Base-by-base conservation (phyloP, 306 rosid species). In the Hippophae tibetana region DNA sequence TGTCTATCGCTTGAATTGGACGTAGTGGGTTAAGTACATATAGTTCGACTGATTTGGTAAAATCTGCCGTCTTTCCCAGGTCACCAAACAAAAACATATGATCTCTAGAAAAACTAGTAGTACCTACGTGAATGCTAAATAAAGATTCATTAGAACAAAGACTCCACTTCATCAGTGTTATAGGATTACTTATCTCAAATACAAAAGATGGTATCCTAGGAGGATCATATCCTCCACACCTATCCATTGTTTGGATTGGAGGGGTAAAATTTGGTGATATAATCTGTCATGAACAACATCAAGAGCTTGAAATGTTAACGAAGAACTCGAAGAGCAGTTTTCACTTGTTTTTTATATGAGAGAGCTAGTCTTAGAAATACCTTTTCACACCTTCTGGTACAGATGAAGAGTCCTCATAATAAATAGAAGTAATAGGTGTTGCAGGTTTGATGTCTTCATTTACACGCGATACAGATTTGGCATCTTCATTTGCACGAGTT, bases 41-140 rank as follows among this genome's bases (percentile, higher is more conserved):
- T 43, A 68, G 52, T 53, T 85, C 92, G 23, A 13, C 76, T 8
- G 81, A 70, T 71, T 80, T 77, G 52, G 56, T 52, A 53, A 61
- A 67, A 49, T 81, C 84, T 42, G 23, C 68, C 9, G 85, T 59
- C 55, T 44, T 57, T 53, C 10, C 13, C 23, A 60, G 18, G 43
- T 82, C 94, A 60, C 60, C 62, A 47, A 54, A 27, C 66, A 58
- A 45, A 63, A 48, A 7, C 48, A 62, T 13, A 5, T 47, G 68
- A 42, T 85, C 95, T 69, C 78, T 70, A 63, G 81, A 56, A 60
- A 83, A 78, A 74, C 92, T 90, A 23, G 10, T 14, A 50, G 69
- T 80, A 65, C 82, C 96, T 27, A 81, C 1, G 10, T 85, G 82
- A 76, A 92, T 62, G 84, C 98, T 92, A 74, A 92, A 92, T 50